These are phyloP conservation scores for Microbotryum intermedium DNA, from an alignment of 1,284 basidiomycete genomes.

Conservation along the genomic window DNA sequence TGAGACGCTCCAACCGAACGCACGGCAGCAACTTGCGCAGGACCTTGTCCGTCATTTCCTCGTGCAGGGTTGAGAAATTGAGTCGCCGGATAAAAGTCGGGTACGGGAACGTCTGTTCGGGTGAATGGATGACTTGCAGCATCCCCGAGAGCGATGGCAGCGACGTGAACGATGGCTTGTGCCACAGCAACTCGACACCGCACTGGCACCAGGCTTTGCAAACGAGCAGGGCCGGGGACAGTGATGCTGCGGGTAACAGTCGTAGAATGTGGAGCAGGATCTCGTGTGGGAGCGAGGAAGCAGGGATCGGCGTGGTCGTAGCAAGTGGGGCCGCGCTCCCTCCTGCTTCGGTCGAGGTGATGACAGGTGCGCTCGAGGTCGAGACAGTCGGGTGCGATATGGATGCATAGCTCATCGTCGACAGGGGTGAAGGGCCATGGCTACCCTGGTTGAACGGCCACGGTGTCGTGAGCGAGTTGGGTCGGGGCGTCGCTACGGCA, in stretches of 20 bases:
- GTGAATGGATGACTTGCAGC: constrained; percentile 53
- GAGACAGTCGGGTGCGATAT: background rate
- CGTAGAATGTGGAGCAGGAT: constrained; percentile 88
- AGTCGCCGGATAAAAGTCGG: constrained; percentile 79
- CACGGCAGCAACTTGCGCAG: constrained; percentile 68
- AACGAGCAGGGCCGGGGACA: constrained; percentile 69
- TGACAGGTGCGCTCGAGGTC: background rate
- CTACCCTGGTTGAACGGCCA: constrained; percentile 27
- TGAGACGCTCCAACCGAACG: constrained; percentile 79
- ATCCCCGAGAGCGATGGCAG: constrained; percentile 67
- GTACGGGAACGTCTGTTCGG: constrained; percentile 73
- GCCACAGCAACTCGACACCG: constrained; percentile 90
- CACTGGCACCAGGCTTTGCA: constrained; percentile 91
- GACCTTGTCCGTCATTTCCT: constrained; percentile 66
- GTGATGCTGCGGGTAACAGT: constrained; percentile 60
- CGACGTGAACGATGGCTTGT: constrained; percentile 70
- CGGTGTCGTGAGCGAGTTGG: constrained; percentile 3
- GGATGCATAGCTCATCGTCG: background rate
- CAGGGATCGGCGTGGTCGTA: constrained; percentile 19
- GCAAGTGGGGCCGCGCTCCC: background rate
- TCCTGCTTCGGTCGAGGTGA: background rate
- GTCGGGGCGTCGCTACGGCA: constrained; percentile 31
- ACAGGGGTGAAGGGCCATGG: background rate
- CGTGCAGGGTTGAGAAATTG: constrained; percentile 70
- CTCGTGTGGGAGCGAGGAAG: constrained; percentile 64